These are phyloP conservation scores for Clarireedia sp. DNA, from an alignment of 2,329 filamentous ascomycete genomes.

Conservation along the genomic window DNA sequence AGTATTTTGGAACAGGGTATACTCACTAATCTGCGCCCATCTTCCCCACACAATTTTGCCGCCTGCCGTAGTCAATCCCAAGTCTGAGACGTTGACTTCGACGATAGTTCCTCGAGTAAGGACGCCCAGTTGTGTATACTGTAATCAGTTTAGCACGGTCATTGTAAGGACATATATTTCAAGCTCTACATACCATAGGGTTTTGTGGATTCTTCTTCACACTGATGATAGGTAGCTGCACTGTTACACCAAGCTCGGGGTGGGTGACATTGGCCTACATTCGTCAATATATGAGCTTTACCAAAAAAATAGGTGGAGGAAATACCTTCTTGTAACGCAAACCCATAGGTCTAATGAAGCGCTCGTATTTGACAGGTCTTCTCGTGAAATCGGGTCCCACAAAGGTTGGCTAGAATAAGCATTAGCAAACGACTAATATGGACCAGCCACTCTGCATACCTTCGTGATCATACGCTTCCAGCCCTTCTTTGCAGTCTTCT, in stretches of 20 bases:
- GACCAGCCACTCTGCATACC: neutral
- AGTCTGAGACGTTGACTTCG: conserved; percentile 88
- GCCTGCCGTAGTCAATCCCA: conserved; percentile 81
- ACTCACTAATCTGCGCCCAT: conserved; percentile 56
- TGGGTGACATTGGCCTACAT: conserved; percentile 51
- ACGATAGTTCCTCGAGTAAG: conserved; percentile 77
- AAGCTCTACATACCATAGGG: conserved; percentile 47
- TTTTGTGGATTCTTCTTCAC: conserved; percentile 85
- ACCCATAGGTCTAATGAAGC: conserved; percentile 70
- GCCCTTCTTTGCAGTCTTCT: conserved; percentile 70
- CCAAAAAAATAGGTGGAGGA: neutral
- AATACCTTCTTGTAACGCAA: conserved; percentile 65
- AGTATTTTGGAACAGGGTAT: too few species aligned
- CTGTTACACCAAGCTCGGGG: conserved; percentile 76
- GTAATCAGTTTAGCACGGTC: neutral
- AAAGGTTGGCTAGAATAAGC: conserved; percentile 55
- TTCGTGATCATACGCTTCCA: conserved; percentile 66
- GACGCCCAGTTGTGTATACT: conserved; percentile 84
- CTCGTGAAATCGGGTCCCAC: conserved; percentile 78
- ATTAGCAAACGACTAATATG: neutral
- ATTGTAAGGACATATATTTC: neutral
- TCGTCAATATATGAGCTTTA: too few species aligned
- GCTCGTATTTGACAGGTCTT: conserved; percentile 65
- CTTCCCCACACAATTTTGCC: conserved; percentile 93
- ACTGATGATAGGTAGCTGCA: conserved; percentile 68